Evolutionary conservation across 2,329 filamentous ascomycete species (phyloP).

Genomic region (Aspergillus aculeatus): DNA sequence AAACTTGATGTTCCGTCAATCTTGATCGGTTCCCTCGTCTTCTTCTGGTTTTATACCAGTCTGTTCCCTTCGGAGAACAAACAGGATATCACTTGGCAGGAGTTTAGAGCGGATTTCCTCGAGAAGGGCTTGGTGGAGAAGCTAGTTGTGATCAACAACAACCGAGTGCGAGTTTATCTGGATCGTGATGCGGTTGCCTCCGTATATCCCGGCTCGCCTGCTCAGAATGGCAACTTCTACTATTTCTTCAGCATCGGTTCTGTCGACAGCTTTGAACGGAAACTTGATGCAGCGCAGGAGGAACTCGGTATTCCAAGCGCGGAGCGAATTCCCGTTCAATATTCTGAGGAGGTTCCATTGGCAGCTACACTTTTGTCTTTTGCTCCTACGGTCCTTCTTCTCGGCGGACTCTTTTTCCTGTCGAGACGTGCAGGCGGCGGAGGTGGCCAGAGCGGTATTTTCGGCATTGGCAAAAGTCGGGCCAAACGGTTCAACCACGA

Average conservation of each 20-base stretch:
- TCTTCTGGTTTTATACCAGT: conserved; percentile 63
- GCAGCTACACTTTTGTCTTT: conserved; percentile 74
- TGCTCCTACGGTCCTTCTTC: conserved; percentile 80
- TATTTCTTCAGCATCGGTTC: conserved; percentile 97
- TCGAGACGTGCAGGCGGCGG: conserved; percentile 71
- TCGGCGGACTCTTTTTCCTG: conserved; percentile 78
- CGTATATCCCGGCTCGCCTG: conserved; percentile 74
- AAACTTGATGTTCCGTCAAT: conserved; percentile 56
- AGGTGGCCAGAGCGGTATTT: conserved; percentile 72
- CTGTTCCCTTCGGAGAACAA: conserved; percentile 65
- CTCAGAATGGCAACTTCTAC: conserved; percentile 66
- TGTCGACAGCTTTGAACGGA: conserved; percentile 85
- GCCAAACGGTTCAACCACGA: conserved; percentile 98
- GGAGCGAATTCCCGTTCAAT: conserved; percentile 93
- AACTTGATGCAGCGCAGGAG: conserved; percentile 81
- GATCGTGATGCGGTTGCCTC: conserved; percentile 70
- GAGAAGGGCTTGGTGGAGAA: conserved; percentile 96
- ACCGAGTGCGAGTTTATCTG: conserved; percentile 75
- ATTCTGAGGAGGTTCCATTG: conserved; percentile 72
- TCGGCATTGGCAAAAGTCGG: conserved; percentile 92
- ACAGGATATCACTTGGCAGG: conserved; percentile 95
- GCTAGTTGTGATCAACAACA: conserved; percentile 75
- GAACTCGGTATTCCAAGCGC: conserved; percentile 79
- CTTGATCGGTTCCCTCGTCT: conserved; percentile 58
- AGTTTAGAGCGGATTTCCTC: conserved; percentile 88